A percentile compares a stretch with the other conserved stretches of the same genome.
Evolutionary conservation across 1,284 basidiomycete genomes (phyloP).

Genomic region (Marasmius fiardii): DNA sequence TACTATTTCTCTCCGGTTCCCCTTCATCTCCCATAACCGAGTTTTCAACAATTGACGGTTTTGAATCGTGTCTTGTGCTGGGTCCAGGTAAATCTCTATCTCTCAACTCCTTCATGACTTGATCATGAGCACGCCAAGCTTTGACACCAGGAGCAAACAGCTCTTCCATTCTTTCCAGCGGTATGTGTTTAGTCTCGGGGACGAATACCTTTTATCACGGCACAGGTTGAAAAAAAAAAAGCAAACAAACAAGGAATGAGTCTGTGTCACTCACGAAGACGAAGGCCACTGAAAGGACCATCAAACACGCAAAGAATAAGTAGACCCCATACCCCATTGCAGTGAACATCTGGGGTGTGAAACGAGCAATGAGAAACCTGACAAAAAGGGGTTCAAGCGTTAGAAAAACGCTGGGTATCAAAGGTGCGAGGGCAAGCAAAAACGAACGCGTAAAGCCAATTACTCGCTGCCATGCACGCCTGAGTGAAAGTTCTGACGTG

Average conservation of each 20-base stretch:
- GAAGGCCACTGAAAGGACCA: constrained; percentile 28
- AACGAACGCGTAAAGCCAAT: constrained; percentile 27
- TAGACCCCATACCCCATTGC: constrained; percentile 34
- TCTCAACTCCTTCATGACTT: not conserved
- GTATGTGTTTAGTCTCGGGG: constrained; percentile 32
- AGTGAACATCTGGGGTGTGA: constrained; percentile 34
- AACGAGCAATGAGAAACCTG: constrained; percentile 30
- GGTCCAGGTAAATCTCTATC: not conserved
- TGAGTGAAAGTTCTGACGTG: constrained; percentile 33
- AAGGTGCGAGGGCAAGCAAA: not conserved
- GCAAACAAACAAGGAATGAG: not conserved
- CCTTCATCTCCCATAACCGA: too few relatives aligned
- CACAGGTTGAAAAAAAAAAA: not conserved
- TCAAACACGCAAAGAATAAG: constrained; percentile 32
- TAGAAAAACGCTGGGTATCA: not conserved
- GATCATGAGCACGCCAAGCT: constrained; percentile 19
- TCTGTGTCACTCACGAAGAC: constrained; percentile 22
- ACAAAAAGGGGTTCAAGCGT: not conserved
- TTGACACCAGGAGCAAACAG: constrained; percentile 24
- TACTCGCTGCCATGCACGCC: constrained; percentile 30
- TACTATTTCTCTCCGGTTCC: too few relatives aligned
- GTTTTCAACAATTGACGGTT: too few relatives aligned
- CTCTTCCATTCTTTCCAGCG: constrained; percentile 34
- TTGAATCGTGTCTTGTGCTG: not conserved
- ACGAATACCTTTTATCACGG: constrained; percentile 23